Evolutionary conservation across 2,329 filamentous ascomycete species (phyloP), one percentile per base, ranked within the genome.

Genomic region (Fusarium buharicum): DNA sequence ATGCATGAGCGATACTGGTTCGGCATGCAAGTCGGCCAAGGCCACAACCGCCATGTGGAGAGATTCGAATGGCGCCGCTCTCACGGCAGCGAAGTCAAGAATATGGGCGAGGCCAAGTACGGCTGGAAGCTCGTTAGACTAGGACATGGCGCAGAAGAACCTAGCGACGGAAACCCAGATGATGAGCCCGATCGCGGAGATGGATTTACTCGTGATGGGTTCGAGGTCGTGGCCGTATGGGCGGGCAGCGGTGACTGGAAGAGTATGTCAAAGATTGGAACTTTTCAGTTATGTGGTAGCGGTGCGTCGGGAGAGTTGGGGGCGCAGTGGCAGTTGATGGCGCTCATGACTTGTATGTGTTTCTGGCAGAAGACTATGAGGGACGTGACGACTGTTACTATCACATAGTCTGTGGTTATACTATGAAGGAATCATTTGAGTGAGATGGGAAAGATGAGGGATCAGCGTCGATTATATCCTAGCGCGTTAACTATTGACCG

Each of bases 51-150:
- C 6, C 48, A 37, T 3, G 8, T 53, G 9, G 66, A 66, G 30
- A 48, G 38, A 33, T 62, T 70, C 18, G 41, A 60, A 39, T 54
- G 54, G 55, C 44, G 56, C 1, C 46, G 27, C 8, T 56, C 59
- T 8, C 47, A 49, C 4, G 62, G 55, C 0, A 43, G 30, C 20
- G 59, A 62, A 22, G 46, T 54, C 37, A 45, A 50, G 39, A 60
- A 52, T 4, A 20, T 62, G 3, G 57, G 55, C 4, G 50, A 55
- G 22, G 50, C 59, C 1, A 47, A 43, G 11, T 50, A n/a, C 1
- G 62, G 67, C 5, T 66, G 59, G 55, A 64, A 69, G 40, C 57
- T 66, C 13, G 59, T 64, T 8, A 53, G 56, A 3, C 6, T 66
- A 7, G 59, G 53, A 1, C 37, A 34, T 11, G 10, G 31, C 18